These are phyloP conservation scores for Ustilago bromivora DNA, from an alignment of 1,284 basidiomycete genomes.

Conservation along the genomic window DNA sequence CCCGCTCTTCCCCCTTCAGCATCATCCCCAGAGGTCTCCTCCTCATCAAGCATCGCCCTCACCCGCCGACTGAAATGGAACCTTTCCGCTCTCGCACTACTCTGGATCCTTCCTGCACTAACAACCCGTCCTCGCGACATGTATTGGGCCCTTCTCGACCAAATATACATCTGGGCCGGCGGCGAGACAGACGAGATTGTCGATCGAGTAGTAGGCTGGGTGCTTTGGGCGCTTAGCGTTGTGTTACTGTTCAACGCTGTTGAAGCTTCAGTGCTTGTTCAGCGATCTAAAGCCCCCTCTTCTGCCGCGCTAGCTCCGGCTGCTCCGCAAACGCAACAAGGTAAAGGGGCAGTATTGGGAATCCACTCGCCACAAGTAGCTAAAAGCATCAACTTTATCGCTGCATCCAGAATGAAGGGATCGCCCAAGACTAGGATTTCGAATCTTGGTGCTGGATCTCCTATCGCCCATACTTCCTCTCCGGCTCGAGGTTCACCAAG, in stretches of 20 bases:
- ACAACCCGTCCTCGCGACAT: conserved; percentile 24
- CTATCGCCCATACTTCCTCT: conserved; percentile 23
- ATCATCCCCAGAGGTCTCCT: not conserved
- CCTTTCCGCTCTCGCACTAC: conserved; percentile 19
- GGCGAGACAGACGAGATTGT: conserved; percentile 37
- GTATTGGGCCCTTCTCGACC: conserved; percentile 43
- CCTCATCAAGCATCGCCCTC: conserved; percentile 17
- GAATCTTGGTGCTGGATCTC: conserved; percentile 36
- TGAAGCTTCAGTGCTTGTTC: conserved; percentile 25
- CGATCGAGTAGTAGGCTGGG: conserved; percentile 40
- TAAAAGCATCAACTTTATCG: conserved; percentile 48
- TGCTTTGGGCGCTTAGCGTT: conserved; percentile 40
- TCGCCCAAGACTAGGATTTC: conserved; percentile 42
- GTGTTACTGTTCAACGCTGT: conserved; percentile 46
- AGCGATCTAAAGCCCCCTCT: conserved; percentile 10
- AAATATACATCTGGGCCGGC: conserved; percentile 33
- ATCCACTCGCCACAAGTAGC: conserved; percentile 37
- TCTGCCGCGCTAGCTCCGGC: not conserved
- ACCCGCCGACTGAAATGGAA: conserved; percentile 39
- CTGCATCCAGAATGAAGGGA: conserved; percentile 38
- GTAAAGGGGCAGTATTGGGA: conserved; percentile 15
- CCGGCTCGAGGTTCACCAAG: conserved; percentile 7
- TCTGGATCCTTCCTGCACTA: conserved; percentile 41
- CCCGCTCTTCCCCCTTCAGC: not conserved
- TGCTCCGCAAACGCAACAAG: not conserved